A percentile compares a stretch with the other conserved stretches of the same genome.
These are phyloP conservation scores for Wallemia mellicola DNA, from an alignment of 1,284 basidiomycete genomes.

Conservation along the genomic window DNA sequence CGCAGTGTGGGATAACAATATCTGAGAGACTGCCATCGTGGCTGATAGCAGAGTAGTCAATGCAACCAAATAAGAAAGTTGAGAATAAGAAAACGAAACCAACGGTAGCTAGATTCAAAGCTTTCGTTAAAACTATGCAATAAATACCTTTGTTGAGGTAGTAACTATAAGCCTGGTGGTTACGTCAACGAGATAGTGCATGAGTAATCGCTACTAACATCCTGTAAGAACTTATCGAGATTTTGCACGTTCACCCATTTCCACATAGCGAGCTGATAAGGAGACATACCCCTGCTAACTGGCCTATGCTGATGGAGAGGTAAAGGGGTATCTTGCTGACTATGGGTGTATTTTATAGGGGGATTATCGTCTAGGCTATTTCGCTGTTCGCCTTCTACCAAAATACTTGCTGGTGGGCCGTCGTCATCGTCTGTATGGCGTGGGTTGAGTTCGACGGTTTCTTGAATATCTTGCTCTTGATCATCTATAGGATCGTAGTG, in stretches of 20 bases:
- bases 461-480: neutral
- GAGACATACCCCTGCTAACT: neutral
- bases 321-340: neutral
- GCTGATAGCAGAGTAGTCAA: conserved; percentile 59
- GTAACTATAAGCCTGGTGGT: conserved; percentile 38
- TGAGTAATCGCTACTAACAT: conserved; percentile 21
- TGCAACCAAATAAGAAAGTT: conserved; percentile 75
- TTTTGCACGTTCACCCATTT: conserved; percentile 97
- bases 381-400: neutral
- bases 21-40: conserved; percentile 37
- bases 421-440: neutral
- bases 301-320: neutral
- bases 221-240: conserved; percentile 74
- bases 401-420: neutral
- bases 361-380: neutral
- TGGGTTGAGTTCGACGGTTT: neutral
- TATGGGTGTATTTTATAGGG: neutral
- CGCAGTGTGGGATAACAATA: conserved; percentile 46
- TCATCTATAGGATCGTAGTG: neutral
- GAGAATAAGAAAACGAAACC: conserved; percentile 94
- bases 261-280: conserved; percentile 27
- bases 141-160: conserved; percentile 88
- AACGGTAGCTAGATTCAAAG: conserved; percentile 69
- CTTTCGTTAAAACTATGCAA: conserved; percentile 61
- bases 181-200: neutral